phyloP scores from a whole-genome alignment of 306 rosid species.

The Ormosia semicastrata region DNA sequence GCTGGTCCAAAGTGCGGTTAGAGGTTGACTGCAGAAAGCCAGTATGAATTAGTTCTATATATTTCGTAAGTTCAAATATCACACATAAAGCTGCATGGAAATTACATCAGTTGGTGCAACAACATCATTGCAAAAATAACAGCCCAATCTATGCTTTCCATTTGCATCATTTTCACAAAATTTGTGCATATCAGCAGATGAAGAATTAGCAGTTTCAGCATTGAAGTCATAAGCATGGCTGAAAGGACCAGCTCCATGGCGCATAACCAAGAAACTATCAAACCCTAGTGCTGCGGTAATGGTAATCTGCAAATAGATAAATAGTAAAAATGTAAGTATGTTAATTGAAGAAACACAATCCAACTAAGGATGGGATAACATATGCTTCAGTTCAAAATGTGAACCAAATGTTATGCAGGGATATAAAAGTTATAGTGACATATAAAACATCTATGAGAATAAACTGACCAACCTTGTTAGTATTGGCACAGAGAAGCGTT shows the following conservation, averaged over 20 bases:
- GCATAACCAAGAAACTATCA: constrained; percentile 98
- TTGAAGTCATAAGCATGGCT: constrained; percentile 35
- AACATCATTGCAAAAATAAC: constrained; percentile 95
- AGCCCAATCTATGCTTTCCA: constrained; percentile 74
- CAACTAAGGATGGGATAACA: not conserved
- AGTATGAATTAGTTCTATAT: constrained; percentile 22
- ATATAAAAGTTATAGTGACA: not conserved
- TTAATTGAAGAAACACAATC: constrained; percentile 3
- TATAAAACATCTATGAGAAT: not conserved
- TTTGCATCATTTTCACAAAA: constrained; percentile 34
- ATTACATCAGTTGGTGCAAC: constrained; percentile 97
- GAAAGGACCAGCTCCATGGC: constrained; percentile 94
- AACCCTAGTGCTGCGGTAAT: constrained; percentile 93
- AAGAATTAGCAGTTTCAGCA: constrained; percentile 43
- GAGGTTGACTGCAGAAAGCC: constrained; percentile 77
- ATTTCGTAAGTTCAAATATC: constrained; percentile 2
- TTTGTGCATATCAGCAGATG: constrained; percentile 40
- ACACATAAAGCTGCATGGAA: not conserved
- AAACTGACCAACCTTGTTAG: constrained; percentile 67
- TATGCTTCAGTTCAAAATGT: constrained; percentile 18
- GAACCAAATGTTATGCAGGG: constrained; percentile 10
- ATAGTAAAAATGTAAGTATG: not conserved
- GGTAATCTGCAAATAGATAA: constrained; percentile 60
- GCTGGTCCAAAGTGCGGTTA: constrained; percentile 97
- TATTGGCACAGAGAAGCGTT: constrained; percentile 85